These are phyloP conservation scores for Salinomyces thailandicus DNA, from an alignment of 2,329 filamentous ascomycete species.

Conservation along the genomic window DNA sequence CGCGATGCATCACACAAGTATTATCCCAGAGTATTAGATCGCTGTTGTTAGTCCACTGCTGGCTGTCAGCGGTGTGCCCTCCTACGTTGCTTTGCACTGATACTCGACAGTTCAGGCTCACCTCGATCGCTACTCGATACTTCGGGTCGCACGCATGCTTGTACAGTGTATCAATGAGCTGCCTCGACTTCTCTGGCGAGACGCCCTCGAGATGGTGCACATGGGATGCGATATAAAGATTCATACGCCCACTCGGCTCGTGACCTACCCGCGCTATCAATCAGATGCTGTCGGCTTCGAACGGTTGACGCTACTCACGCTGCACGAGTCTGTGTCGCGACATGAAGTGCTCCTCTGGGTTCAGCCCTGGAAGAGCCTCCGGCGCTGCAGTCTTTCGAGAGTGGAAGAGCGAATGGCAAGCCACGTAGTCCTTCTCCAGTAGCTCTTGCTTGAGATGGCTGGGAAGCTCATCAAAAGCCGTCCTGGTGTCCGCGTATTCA, in stretches of 20 bases:
- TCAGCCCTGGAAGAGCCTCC: constrained; percentile 37
- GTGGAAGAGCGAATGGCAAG: constrained; percentile 43
- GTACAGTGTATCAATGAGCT: constrained; percentile 34
- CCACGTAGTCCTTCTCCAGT: constrained; percentile 34
- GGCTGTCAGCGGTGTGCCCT: no score
- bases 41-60: constrained; percentile 39
- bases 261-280: no score
- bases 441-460: constrained; percentile 27
- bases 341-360: constrained; percentile 31
- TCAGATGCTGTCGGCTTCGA: neutral
- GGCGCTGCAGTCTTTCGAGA: constrained; percentile 44
- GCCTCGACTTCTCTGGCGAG: constrained; percentile 25
- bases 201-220: constrained; percentile 43
- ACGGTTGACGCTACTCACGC: constrained; percentile 9
- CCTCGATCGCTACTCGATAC: constrained; percentile 34
- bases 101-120: no score
- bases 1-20: constrained; percentile 45
- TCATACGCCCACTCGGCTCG: constrained; percentile 42
- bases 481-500: constrained; percentile 44
- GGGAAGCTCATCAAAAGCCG: constrained; percentile 41
- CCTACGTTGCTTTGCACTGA: no score
- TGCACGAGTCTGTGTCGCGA: constrained; percentile 41
- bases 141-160: constrained; percentile 39
- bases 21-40: constrained; percentile 53
- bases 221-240: constrained; percentile 45